phyloP scores from a whole-genome alignment of 768 basidiomycete species.

The Rhizopogon vulgaris region DNA sequence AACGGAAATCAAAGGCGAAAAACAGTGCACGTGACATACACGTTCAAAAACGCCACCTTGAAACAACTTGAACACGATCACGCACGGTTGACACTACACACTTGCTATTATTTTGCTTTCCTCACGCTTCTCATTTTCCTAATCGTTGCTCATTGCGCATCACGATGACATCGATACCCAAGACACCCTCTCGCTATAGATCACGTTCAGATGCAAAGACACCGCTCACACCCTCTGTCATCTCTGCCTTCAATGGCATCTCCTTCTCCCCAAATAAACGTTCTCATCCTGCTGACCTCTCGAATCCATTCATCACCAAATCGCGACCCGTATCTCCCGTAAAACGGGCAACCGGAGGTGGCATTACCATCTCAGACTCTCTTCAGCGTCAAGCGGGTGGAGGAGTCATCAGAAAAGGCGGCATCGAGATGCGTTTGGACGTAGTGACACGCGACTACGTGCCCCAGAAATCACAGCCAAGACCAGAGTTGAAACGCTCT shows the following conservation, averaged over 20 bases:
- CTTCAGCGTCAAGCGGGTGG: slow-evolving; percentile 54
- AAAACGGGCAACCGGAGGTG: slow-evolving; percentile 48
- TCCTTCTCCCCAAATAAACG: slow-evolving; percentile 28
- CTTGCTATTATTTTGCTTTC: neutral
- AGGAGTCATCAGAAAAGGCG: slow-evolving; percentile 73
- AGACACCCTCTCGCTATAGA: slow-evolving; percentile 41
- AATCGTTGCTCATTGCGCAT: neutral
- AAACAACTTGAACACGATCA: neutral
- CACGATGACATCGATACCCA: slow-evolving; percentile 27
- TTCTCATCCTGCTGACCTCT: slow-evolving; percentile 36
- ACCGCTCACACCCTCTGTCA: slow-evolving; percentile 40
- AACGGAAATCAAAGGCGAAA: neutral
- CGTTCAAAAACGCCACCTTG: neutral
- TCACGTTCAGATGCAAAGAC: slow-evolving; percentile 46
- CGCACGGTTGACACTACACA: no score
- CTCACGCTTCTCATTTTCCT: neutral
- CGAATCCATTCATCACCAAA: slow-evolving; percentile 58
- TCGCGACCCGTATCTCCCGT: slow-evolving; percentile 59
- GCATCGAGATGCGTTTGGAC: slow-evolving; percentile 69
- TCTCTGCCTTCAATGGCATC: slow-evolving; percentile 33
- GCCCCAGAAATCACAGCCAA: slow-evolving; percentile 42
- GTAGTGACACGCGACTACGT: slow-evolving; percentile 75
- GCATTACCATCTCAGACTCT: slow-evolving; percentile 44
- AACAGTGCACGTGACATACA: slow-evolving; percentile 14
- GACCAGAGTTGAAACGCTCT: slow-evolving; percentile 61